Base-by-base conservation (phyloP, 1,284 basidiomycete genomes). In the Marasmius fiardii region DNA sequence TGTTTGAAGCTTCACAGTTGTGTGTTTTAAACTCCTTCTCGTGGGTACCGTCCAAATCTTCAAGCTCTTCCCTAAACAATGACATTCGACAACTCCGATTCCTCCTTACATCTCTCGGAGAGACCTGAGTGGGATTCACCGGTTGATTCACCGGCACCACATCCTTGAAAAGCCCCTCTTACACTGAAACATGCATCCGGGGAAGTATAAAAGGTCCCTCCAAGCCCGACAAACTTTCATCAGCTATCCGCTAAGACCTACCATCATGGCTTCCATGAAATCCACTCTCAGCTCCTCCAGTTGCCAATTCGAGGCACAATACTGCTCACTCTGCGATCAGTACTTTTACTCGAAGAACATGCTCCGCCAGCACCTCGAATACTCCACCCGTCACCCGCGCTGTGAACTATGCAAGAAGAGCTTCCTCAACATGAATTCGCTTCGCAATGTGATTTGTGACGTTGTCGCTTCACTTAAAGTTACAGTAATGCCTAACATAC, bases 401-500 rank as follows among this genome's bases (percentile, higher is more conserved):
- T 56, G 55, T 24, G n/a, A 52, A 18, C 16, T 24, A 5, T 56
- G 55, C 55, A 26, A 56, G 24, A 51, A 39, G 33, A 56, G 55
- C 44, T 56, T 56, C 20, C 43, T 56, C 41, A 56, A 56, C 23
- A 33, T 45, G 37, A 56, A 56, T 43, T 56, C 55, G 7, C 31
- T 56, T 31, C 43, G 55, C 45, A 51, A 44, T 39, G 55, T 56
- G 43, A 34, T n/a, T n/a, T n/a, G n/a, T n/a, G n/a, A n/a, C n/a
- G n/a, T n/a, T n/a, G n/a, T n/a, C n/a, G n/a, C n/a, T n/a, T n/a
- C n/a, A n/a, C n/a, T n/a, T n/a, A n/a, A n/a, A n/a, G n/a, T n/a
- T n/a, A n/a, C 16, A 35, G 14, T 16, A 20, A 7, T 21, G 20
- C 14, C n/a, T 55, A 10, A 51, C 50, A 33, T 20, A 48, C 44